Evolutionary conservation across 2,329 filamentous ascomycete genomes (phyloP).

Genomic region (Teratosphaeriaceae sp.): DNA sequence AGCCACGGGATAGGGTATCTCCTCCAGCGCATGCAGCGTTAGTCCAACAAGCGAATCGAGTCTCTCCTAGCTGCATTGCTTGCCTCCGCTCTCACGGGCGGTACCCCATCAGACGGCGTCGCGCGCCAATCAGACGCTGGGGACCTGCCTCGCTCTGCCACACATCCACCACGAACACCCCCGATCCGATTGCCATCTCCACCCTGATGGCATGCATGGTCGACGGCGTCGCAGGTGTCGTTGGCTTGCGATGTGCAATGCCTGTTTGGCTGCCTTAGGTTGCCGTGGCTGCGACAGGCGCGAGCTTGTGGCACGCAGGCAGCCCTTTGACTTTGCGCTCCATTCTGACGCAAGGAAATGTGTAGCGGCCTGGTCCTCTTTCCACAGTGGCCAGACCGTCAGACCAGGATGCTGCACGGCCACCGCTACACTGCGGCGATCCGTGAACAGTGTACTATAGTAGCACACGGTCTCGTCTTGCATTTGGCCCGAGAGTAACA

Average conservation of each 20-base stretch:
- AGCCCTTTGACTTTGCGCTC: background rate
- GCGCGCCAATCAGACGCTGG: slow-evolving; percentile 3
- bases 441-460: too few relatives aligned
- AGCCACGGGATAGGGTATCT: background rate
- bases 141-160: background rate
- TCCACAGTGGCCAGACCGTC: too few relatives aligned
- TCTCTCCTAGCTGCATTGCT: slow-evolving; percentile 4
- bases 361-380: too few relatives aligned
- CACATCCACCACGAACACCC: background rate
- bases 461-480: too few relatives aligned
- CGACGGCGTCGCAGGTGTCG: background rate
- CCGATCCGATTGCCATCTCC: background rate
- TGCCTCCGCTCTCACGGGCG: background rate
- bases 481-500: too few relatives aligned
- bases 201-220: background rate
- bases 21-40: background rate
- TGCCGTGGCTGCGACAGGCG: slow-evolving; percentile 1
- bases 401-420: too few relatives aligned
- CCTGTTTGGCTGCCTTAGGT: background rate
- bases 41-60: slow-evolving; percentile 1
- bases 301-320: slow-evolving; percentile 2
- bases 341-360: slow-evolving; percentile 3
- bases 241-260: background rate
- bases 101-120: background rate
- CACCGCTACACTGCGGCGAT: too few relatives aligned